A percentile compares a stretch with the other conserved stretches of the same genome.
These are phyloP conservation scores for Cladosporium sphaerospermum DNA, from an alignment of 2,329 filamentous ascomycete species.

Conservation along the genomic window DNA sequence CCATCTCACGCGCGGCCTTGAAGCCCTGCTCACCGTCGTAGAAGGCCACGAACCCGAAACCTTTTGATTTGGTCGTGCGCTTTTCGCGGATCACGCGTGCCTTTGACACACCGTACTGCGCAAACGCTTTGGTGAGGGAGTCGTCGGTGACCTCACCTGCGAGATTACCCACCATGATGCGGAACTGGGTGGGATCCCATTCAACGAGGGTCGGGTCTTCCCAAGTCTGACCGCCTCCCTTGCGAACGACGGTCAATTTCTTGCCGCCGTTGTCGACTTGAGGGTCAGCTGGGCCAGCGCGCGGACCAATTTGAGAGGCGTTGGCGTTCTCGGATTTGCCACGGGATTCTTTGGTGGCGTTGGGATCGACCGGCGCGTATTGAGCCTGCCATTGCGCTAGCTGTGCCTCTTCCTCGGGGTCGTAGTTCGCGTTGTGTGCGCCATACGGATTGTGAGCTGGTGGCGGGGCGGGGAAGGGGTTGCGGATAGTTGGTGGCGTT, in stretches of 20 bases:
- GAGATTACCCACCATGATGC: slow-evolving; percentile 92
- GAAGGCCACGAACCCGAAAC: slow-evolving; percentile 95
- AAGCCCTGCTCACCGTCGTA: slow-evolving; percentile 94
- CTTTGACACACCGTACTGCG: slow-evolving; percentile 86
- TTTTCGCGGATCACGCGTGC: slow-evolving; percentile 93
- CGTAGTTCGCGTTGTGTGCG: slow-evolving; percentile 38
- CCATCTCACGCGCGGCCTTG: slow-evolving; percentile 93
- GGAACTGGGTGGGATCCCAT: slow-evolving; percentile 92
- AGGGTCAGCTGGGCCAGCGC: slow-evolving; percentile 13
- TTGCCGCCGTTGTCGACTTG: slow-evolving; percentile 19
- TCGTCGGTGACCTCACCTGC: slow-evolving; percentile 97
- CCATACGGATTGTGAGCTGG: slow-evolving; percentile 30
- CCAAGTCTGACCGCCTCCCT: slow-evolving; percentile 90
- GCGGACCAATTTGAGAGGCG: slow-evolving; percentile 3
- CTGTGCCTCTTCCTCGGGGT: slow-evolving; percentile 82
- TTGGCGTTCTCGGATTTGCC: slow-evolving; percentile 9
- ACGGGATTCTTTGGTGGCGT: neutral
- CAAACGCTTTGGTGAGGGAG: slow-evolving; percentile 86
- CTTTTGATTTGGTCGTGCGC: slow-evolving; percentile 90
- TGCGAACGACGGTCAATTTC: slow-evolving; percentile 79
- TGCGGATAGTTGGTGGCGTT: slow-evolving; percentile 63
- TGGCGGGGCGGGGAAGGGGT: slow-evolving; percentile 66
- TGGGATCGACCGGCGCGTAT: slow-evolving; percentile 4
- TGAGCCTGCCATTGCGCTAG: slow-evolving; percentile 87
- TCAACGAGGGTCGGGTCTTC: slow-evolving; percentile 81